phyloP scores from a whole-genome alignment of 768 basidiomycete genomes.

The Termitomyces sp. region DNA sequence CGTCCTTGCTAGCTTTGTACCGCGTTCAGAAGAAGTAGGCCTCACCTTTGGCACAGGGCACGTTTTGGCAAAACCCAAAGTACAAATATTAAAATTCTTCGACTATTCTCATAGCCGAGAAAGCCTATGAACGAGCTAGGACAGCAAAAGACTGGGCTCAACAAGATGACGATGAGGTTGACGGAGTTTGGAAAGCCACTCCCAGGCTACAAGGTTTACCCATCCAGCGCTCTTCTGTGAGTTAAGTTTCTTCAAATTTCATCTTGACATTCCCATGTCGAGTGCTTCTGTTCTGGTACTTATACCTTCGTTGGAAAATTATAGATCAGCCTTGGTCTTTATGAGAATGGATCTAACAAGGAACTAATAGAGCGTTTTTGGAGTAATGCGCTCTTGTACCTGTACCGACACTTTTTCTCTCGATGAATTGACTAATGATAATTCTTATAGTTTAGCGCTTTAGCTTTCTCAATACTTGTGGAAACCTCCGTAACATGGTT shows the following conservation, averaged over 20 bases:
- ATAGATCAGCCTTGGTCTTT: constrained; percentile 69
- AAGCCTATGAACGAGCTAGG: constrained; percentile 57
- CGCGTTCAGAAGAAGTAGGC: constrained; percentile 31
- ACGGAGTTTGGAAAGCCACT: constrained; percentile 32
- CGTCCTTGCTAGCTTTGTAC: constrained; percentile 65
- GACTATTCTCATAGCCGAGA: constrained; percentile 56
- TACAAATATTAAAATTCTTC: constrained; percentile 50
- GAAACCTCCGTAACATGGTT: not conserved
- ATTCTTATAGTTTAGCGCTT: not conserved
- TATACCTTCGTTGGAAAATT: constrained; percentile 62
- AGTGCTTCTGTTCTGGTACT: constrained; percentile 71
- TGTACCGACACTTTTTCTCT: constrained; percentile 55
- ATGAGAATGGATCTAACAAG: constrained; percentile 73
- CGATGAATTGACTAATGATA: constrained; percentile 4
- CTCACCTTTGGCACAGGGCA: constrained; percentile 73
- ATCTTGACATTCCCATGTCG: constrained; percentile 25
- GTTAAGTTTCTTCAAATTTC: constrained; percentile 35
- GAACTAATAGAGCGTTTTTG: constrained; percentile 62
- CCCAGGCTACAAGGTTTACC: constrained; percentile 27
- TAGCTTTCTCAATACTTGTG: not conserved
- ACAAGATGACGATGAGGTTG: constrained; percentile 64
- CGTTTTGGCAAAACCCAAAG: constrained; percentile 65
- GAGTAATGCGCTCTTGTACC: constrained; percentile 45
- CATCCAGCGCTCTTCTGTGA: constrained; percentile 63
- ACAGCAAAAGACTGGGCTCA: constrained; percentile 51